Conservation (phyloP, 805 yeast genomes). For the Candida germanica region DNA sequence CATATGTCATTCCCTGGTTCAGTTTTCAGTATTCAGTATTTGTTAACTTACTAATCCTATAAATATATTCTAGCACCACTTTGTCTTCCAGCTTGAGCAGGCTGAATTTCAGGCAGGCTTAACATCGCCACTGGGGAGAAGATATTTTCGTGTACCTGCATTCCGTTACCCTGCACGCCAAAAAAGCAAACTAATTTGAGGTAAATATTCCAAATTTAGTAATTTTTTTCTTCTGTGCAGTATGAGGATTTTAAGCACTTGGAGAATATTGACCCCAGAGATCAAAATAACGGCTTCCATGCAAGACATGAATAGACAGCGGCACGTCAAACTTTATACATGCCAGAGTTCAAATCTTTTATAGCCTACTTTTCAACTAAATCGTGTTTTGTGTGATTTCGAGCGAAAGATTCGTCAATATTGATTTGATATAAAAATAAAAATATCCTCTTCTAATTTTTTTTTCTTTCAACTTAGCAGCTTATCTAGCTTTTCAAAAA, state of each 20-base stretch:
- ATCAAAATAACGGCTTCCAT: slow-evolving; percentile 7
- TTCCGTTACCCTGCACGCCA: slow-evolving; percentile 2
- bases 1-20: no score
- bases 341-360: slow-evolving; percentile 7
- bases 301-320: slow-evolving; percentile 3
- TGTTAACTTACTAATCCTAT: no score
- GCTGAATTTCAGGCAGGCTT: background rate
- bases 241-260: slow-evolving; percentile 6
- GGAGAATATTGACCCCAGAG: slow-evolving; percentile 9
- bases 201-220: slow-evolving; percentile 2
- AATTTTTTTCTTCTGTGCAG: slow-evolving; percentile 1
- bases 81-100: background rate
- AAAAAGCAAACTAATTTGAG: slow-evolving; percentile 1
- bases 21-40: no score
- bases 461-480: background rate
- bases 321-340: background rate
- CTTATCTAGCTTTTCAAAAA: background rate
- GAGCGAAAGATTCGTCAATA: background rate
- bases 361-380: slow-evolving; percentile 7
- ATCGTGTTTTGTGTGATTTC: slow-evolving; percentile 6
- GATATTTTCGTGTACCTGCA: slow-evolving; percentile 6
- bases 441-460: background rate
- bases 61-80: no score
- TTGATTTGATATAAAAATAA: slow-evolving; percentile 3
- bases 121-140: slow-evolving; percentile 5